These are phyloP conservation scores for Zea luxurians DNA, from an alignment of 176 grass and related monocot genomes.

Conservation along the genomic window DNA sequence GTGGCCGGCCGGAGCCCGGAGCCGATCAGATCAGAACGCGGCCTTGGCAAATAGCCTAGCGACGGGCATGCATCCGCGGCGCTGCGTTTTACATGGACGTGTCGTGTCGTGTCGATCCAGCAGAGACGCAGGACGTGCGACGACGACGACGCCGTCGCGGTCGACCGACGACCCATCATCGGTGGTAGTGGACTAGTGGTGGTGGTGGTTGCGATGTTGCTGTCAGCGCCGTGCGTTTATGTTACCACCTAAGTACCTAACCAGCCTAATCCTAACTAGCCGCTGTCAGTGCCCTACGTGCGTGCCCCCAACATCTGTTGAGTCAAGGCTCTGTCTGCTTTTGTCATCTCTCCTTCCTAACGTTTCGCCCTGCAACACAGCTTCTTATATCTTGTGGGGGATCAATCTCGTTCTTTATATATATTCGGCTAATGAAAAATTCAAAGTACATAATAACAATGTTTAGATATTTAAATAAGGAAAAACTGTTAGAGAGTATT, in stretches of 20 bases:
- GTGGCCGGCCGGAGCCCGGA: constrained; percentile 10
- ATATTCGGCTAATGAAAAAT: too few species aligned
- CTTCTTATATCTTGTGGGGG: too few species aligned
- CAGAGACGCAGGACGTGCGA: background rate
- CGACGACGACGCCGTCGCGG: background rate
- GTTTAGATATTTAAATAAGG: too few species aligned
- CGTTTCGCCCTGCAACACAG: too few species aligned
- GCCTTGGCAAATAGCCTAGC: background rate
- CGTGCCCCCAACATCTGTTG: background rate
- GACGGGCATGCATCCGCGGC: too few species aligned
- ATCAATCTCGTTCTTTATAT: too few species aligned
- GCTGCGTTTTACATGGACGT: background rate
- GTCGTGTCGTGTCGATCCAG: too few species aligned
- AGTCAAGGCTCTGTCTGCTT: background rate
- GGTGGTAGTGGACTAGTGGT: constrained; percentile 29
- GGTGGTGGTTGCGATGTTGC: constrained; percentile 42
- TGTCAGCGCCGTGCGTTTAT: background rate
- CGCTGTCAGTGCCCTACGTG: background rate
- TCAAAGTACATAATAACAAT: too few species aligned
- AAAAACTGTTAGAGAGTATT: too few species aligned
- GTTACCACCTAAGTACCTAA: background rate
- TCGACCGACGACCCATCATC: background rate
- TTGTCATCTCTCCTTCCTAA: background rate
- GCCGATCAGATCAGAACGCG: background rate
- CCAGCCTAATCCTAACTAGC: background rate